These are phyloP conservation scores for Dendrothele bispora DNA, from an alignment of 768 basidiomycete species.

Conservation along the genomic window DNA sequence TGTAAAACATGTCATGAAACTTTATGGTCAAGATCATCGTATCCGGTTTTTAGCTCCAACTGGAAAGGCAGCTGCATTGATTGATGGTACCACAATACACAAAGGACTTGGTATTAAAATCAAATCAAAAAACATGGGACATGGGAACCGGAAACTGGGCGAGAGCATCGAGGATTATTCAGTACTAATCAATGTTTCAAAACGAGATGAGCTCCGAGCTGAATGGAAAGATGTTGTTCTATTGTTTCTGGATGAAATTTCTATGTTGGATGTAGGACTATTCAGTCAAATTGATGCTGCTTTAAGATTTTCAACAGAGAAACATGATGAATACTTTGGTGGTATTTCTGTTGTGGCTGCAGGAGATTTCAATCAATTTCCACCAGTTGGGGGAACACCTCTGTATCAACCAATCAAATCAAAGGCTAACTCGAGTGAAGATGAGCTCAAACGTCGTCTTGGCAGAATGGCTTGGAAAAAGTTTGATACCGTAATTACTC, in stretches of 20 bases:
- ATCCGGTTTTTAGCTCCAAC: constrained; percentile 29
- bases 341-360: not conserved
- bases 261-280: constrained; percentile 21
- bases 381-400: constrained; percentile 6
- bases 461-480: not conserved
- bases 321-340: not conserved
- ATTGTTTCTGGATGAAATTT: constrained; percentile 29
- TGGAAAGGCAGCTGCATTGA: constrained; percentile 26
- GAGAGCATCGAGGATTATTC: constrained; percentile 15
- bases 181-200: constrained; percentile 14
- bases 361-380: not conserved
- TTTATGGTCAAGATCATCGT: constrained; percentile 17
- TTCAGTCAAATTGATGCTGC: constrained; percentile 24
- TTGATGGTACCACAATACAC: constrained; percentile 29
- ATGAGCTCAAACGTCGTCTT: not conserved
- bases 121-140: constrained; percentile 10
- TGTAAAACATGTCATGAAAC: constrained; percentile 19
- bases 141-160: constrained; percentile 16
- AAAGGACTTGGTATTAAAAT: constrained; percentile 22
- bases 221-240: constrained; percentile 26
- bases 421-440: not conserved
- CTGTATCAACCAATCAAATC: not conserved
- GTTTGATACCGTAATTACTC: not conserved
- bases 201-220: constrained; percentile 12
- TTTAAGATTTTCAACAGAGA: not conserved